These are phyloP conservation scores for Purshia tridentata DNA, from an alignment of 306 rosid species.

Conservation along the genomic window DNA sequence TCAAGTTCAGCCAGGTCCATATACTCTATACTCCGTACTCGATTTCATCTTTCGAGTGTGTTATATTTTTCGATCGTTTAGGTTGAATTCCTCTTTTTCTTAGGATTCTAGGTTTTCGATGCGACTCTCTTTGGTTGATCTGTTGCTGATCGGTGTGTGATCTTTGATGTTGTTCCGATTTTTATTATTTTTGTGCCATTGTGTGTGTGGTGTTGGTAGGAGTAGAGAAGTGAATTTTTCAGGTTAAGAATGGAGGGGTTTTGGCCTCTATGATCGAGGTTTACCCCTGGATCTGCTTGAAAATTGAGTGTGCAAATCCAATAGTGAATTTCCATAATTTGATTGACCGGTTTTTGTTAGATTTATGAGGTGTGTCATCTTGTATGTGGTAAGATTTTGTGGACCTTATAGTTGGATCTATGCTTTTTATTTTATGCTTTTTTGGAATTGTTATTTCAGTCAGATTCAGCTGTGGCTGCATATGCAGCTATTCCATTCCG, in stretches of 20 bases:
- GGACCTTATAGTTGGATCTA: neutral
- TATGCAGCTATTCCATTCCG: neutral
- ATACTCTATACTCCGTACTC: neutral
- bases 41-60: neutral
- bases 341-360: neutral
- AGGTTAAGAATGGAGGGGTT: neutral
- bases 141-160: neutral
- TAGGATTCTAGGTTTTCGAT: neutral
- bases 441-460: neutral
- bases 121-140: neutral
- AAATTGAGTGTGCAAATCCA: neutral
- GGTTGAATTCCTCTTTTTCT: neutral
- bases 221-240: neutral
- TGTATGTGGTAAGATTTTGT: neutral
- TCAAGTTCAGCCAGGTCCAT: conserved; percentile 87
- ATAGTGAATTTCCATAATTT: neutral
- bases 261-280: neutral
- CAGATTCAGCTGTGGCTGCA: neutral
- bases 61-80: neutral
- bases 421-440: neutral
- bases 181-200: neutral
- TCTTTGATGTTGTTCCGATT: neutral
- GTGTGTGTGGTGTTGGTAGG: neutral
- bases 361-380: neutral
- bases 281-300: neutral